A percentile compares a stretch with the other conserved stretches of the same genome.
Evolutionary conservation across 2,329 filamentous ascomycete species (phyloP).

Genomic region (Monosporascus sp.): DNA sequence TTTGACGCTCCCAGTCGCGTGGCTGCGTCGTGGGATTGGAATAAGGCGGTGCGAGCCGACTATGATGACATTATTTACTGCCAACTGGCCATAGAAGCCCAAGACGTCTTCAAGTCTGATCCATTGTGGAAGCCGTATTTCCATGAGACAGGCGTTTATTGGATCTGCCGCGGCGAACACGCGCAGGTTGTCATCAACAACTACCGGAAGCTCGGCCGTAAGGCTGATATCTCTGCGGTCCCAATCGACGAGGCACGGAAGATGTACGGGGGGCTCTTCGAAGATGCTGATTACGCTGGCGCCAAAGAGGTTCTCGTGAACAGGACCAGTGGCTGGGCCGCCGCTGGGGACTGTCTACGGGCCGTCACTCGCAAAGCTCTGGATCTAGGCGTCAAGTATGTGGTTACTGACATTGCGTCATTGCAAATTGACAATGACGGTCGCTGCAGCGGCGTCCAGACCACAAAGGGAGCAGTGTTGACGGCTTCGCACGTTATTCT

Average conservation of each 20-base stretch:
- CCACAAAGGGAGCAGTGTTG: slow-evolving; percentile 37
- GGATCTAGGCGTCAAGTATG: slow-evolving; percentile 54
- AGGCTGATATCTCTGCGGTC: slow-evolving; percentile 36
- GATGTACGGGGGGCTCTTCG: slow-evolving; percentile 53
- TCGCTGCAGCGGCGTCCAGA: slow-evolving; percentile 43
- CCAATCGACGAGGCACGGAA: slow-evolving; percentile 41
- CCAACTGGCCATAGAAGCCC: slow-evolving; percentile 56
- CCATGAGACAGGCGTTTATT: slow-evolving; percentile 56
- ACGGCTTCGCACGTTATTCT: slow-evolving; percentile 48
- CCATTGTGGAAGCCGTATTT: slow-evolving; percentile 53
- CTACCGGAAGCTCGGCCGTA: slow-evolving; percentile 40
- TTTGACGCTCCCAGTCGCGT: slow-evolving; percentile 41
- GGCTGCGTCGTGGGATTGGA: slow-evolving; percentile 66
- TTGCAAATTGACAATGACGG: slow-evolving; percentile 42
- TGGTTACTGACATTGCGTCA: slow-evolving; percentile 44
- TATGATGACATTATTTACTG: slow-evolving; percentile 60
- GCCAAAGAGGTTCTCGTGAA: slow-evolving; percentile 58
- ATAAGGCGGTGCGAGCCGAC: slow-evolving; percentile 65
- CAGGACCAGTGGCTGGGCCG: slow-evolving; percentile 57
- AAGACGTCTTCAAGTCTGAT: slow-evolving; percentile 53
- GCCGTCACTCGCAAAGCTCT: slow-evolving; percentile 49
- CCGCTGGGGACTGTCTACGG: slow-evolving; percentile 52
- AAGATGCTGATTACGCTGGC: slow-evolving; percentile 53
- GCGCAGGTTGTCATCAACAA: slow-evolving; percentile 48
- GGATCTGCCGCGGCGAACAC: slow-evolving; percentile 47